Evolutionary conservation across 345 rosid species (phyloP).

Genomic region (Psidium friedrichsthalianum): DNA sequence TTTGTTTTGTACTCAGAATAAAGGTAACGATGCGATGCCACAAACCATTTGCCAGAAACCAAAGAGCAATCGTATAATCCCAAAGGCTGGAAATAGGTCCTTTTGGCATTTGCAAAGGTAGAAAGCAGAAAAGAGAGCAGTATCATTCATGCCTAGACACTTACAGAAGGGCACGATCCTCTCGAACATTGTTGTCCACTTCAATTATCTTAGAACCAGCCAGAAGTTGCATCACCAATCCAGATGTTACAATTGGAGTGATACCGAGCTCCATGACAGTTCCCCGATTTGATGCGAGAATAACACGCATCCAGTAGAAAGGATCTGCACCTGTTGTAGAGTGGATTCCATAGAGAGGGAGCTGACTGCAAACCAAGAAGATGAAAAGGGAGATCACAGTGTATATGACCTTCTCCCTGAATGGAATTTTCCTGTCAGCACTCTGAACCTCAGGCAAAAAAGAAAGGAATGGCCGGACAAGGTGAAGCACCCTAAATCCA

Average conservation of each 20-base stretch:
- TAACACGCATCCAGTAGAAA: conserved; percentile 78
- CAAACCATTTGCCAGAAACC: background rate
- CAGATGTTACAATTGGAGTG: conserved; percentile 75
- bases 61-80: background rate
- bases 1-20: background rate
- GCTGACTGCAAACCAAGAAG: conserved; percentile 71
- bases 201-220: conserved; percentile 76
- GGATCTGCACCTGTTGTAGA: conserved; percentile 78
- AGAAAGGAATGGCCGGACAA: conserved; percentile 62
- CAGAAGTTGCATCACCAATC: conserved; percentile 64
- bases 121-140: background rate
- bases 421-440: conserved; percentile 66
- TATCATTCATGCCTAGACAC: conserved; percentile 1
- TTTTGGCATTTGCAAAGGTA: background rate
- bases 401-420: conserved; percentile 78
- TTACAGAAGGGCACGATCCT: conserved; percentile 46
- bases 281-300: conserved; percentile 67
- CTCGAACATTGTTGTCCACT: conserved; percentile 72
- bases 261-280: conserved; percentile 82
- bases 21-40: background rate
- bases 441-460: conserved; percentile 74
- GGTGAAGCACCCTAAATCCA: conserved; percentile 66
- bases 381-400: conserved; percentile 69
- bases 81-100: background rate
- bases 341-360: conserved; percentile 66